Evolutionary conservation across 352 stramenopile genomes (phyloP), one percentile per base, ranked within the genome.

Genomic region (Pythium scleroteichum): DNA sequence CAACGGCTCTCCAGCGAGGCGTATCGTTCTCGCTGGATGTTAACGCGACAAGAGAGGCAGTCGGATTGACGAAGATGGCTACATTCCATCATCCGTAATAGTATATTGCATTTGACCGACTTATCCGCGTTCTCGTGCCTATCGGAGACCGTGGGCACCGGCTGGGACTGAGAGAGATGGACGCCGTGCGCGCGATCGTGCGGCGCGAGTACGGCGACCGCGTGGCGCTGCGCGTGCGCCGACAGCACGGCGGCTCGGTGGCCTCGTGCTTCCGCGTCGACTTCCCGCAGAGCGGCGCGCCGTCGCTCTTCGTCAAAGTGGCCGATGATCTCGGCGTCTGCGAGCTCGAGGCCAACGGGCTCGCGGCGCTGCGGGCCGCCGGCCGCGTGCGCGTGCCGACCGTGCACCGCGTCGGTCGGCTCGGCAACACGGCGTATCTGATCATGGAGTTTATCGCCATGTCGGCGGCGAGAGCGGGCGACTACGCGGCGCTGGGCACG

Each of bases 241-340:
- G 59, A 33, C 41, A 66, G 27, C 41, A 59, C 52, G 51, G 59
- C 38, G 59, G 59, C 35, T 66, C 42, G 23, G 45, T 55, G 13
- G 59, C 14, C 40, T 44, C 50, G 17, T 61, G 51, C 46, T 67
- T 57, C 45, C 29, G 32, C 27, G 59, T 62, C 14, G 45, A 62
- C 22, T 60, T 9, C 23, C 23, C 5, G 6, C 12, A 8, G 3
- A 13, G 5, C 22, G 35, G n/a, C 22, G 19, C 16, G 23, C 38
- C 5, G 47, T 52, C 39, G 39, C 10, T 67, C 17, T 67, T 67
- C 38, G 27, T 67, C 42, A 67, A 67, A 39, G n/a, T 57, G 17
- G 29, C 51, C 38, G 52, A 67, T 32, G 49, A 57, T 16, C 12
- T 20, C 2, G 3, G 19, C 10, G 29, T 60, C 9, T 52, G 40